phyloP scores from a whole-genome alignment of 306 rosid species.

The Corylus heterophylla region DNA sequence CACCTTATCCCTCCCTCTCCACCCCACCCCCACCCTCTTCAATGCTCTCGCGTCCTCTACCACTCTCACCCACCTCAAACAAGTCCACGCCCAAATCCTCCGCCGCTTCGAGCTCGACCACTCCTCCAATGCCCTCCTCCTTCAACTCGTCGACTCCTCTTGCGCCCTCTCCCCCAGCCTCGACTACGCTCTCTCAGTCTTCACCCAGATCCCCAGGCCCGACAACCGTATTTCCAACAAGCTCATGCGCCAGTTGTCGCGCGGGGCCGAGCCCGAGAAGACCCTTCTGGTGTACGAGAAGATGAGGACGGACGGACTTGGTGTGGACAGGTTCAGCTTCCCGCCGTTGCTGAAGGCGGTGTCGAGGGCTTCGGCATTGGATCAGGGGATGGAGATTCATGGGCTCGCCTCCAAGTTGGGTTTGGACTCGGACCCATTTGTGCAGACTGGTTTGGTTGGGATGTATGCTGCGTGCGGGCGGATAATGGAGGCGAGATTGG shows the following conservation, averaged over 20 bases:
- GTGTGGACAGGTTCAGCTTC: constrained; percentile 63
- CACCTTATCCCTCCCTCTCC: constrained; percentile 30
- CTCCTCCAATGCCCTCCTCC: constrained; percentile 44
- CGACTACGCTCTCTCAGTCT: constrained; percentile 66
- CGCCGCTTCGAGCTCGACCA: constrained; percentile 42
- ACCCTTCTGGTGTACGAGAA: constrained; percentile 56
- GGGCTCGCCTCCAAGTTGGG: constrained; percentile 66
- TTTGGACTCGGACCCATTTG: constrained; percentile 65
- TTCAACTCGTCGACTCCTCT: constrained; percentile 48
- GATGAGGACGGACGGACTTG: constrained; percentile 47
- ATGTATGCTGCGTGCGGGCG: constrained; percentile 67
- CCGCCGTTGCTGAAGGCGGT: constrained; percentile 74
- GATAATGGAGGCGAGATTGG: constrained; percentile 61
- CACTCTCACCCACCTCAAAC: constrained; percentile 51
- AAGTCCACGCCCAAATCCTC: constrained; percentile 73
- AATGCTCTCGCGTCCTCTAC: constrained; percentile 49
- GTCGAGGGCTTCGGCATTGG: constrained; percentile 44
- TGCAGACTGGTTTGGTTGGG: constrained; percentile 63
- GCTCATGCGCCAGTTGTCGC: constrained; percentile 63
- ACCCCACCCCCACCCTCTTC: constrained; percentile 29
- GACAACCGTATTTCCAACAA: constrained; percentile 56
- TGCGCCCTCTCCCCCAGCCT: constrained; percentile 41
- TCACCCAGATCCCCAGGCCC: constrained; percentile 51
- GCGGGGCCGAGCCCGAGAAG: constrained; percentile 43
- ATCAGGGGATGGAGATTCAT: constrained; percentile 72